Percentiles rank a stretch among this genome's conserved stretches.
Evolutionary conservation across 2,329 filamentous ascomycete species (phyloP).

Genomic region (Colletotrichum melonis): DNA sequence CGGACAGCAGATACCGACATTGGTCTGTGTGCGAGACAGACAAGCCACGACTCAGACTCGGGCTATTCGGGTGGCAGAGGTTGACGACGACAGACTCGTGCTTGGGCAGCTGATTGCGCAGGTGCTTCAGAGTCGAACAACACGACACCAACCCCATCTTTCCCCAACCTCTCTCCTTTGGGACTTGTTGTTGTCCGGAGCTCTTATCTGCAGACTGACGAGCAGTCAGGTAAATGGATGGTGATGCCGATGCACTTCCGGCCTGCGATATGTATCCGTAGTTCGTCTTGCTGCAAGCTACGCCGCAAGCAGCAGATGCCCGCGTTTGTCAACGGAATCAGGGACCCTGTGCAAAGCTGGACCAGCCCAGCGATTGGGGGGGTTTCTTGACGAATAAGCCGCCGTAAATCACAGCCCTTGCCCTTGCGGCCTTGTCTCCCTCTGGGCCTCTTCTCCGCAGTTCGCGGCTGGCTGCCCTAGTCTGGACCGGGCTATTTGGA

Average conservation of each 20-base stretch:
- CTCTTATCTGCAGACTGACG: background rate
- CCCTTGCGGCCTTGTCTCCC: background rate
- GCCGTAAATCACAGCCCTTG: conserved; percentile 7
- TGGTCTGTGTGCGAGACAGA: background rate
- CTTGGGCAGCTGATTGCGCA: background rate
- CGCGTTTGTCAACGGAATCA: conserved; percentile 12
- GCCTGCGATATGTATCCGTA: background rate
- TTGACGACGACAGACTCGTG: conserved; percentile 25
- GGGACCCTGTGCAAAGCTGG: background rate
- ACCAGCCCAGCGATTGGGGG: conserved; percentile 6
- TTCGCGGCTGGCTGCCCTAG: conserved; percentile 9
- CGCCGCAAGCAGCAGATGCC: conserved; percentile 15
- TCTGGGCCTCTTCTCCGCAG: conserved; percentile 22
- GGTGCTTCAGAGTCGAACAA: background rate
- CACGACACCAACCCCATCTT: background rate
- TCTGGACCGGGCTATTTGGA: conserved; percentile 30
- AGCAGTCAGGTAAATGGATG: background rate
- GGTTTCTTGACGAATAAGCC: background rate
- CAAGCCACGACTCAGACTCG: conserved; percentile 17
- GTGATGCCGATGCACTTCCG: background rate
- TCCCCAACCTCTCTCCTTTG: background rate
- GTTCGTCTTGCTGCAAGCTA: conserved; percentile 17
- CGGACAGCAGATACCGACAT: background rate
- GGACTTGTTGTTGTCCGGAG: background rate
- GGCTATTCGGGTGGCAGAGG: conserved; percentile 12